phyloP scores from a whole-genome alignment of 495 filamentous ascomycete species.

The Evansstolkia leycettana region DNA sequence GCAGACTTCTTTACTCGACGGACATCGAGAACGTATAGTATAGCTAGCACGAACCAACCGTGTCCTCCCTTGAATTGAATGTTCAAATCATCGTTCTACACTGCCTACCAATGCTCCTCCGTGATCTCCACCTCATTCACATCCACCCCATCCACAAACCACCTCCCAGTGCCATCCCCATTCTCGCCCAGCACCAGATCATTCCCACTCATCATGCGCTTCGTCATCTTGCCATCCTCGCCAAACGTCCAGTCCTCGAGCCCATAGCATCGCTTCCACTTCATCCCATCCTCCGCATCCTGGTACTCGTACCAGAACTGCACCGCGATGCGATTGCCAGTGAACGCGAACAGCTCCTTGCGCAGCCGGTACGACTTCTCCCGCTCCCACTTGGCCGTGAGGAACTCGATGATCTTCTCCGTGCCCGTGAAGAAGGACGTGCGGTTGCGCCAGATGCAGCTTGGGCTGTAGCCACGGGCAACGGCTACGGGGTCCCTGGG shows the following conservation, averaged over 20 bases:
- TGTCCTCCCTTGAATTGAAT: no score
- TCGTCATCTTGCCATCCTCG: conserved; percentile 64
- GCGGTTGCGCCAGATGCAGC: conserved; percentile 77
- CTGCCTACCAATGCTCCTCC: conserved; percentile 73
- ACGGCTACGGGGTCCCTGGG: no score
- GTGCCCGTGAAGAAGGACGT: conserved; percentile 58
- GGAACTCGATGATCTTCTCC: conserved; percentile 55
- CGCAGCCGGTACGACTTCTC: conserved; percentile 66
- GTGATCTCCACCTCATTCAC: conserved; percentile 60
- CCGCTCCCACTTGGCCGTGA: conserved; percentile 64
- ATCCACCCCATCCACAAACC: conserved; percentile 56
- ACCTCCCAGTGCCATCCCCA: no score
- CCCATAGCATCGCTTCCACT: conserved; percentile 87
- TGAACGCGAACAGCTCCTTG: conserved; percentile 73
- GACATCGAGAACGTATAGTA: no score
- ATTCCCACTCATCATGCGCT: conserved; percentile 87
- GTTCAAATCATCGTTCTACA: no score
- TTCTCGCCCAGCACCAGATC: conserved; percentile 54
- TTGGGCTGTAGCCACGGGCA: conserved; percentile 60
- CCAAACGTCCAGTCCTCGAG: conserved; percentile 91
- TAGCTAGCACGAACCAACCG: no score
- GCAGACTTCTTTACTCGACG: no score
- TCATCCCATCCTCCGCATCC: conserved; percentile 48
- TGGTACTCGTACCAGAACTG: conserved; percentile 92
- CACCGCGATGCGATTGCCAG: conserved; percentile 52